Conservation (phyloP, 164 flowering plant species). For the Sextonia rubra region DNA sequence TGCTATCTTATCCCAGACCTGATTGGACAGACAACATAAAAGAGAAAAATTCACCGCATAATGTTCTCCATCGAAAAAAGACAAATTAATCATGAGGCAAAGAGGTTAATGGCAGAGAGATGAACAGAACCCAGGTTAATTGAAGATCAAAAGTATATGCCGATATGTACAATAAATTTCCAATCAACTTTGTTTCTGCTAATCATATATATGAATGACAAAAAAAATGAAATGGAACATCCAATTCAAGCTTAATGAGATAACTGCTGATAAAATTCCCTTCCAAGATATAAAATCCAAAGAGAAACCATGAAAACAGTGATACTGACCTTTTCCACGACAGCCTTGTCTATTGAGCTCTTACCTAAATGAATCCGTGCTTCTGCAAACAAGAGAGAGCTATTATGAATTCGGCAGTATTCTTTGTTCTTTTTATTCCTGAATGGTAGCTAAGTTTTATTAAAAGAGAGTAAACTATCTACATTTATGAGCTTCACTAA, state of each 20-base stretch:
- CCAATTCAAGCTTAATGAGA: neutral
- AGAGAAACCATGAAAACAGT: neutral
- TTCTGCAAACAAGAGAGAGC: slow-evolving; percentile 38
- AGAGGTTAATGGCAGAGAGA: neutral
- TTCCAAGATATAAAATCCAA: neutral
- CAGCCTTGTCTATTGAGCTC: slow-evolving; percentile 66
- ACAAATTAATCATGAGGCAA: neutral
- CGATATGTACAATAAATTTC: too few relatives aligned
- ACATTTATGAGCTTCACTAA: neutral
- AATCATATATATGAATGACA: too few relatives aligned
- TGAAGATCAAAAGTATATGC: neutral
- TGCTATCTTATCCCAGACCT: slow-evolving; percentile 94
- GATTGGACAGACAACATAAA: slow-evolving; percentile 13
- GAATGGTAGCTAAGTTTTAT: too few relatives aligned
- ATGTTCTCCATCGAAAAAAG: neutral
- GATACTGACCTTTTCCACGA: slow-evolving; percentile 80
- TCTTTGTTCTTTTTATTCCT: too few relatives aligned
- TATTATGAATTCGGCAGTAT: too few relatives aligned
- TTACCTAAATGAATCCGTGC: slow-evolving; percentile 67
- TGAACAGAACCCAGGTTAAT: neutral
- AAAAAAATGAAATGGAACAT: too few relatives aligned
- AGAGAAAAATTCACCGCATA: neutral
- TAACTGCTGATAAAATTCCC: neutral
- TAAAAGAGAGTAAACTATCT: neutral
- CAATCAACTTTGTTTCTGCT: neutral